Base-by-base conservation (phyloP, 352 stramenopile species). In the Globisporangium viniferum region DNA sequence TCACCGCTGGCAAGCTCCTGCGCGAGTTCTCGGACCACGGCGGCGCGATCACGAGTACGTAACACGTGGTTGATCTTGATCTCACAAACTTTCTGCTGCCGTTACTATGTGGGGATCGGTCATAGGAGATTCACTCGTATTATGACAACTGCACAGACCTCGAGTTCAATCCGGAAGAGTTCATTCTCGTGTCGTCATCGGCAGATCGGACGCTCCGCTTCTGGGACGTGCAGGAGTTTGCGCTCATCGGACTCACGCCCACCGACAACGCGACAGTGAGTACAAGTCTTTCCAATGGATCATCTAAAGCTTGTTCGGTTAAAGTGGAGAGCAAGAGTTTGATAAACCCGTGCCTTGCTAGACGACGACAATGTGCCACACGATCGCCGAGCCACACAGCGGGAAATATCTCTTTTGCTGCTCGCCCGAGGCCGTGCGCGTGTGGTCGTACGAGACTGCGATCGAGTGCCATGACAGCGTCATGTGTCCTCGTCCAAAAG, bases 111-210 rank as follows among this genome's bases (percentile, higher is more conserved):
- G 36, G 3, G 2, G 1, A 53, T 39, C 2, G 12, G 31, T 48
- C 6, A 24, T 22, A 4, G 15, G 12, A 27, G 20, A 20, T 6
- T 29, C n/a, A 36, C 27, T 18, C 31, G 24, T n/a, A 24, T 61
- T 12, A 15, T 14, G 36, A 15, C 5, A 6, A 15, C 15, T n/a
- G 18, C 15, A 14, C 53, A 71, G 78, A 67, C 36, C 78, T 95
- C 3, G 86, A 93, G 67, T 95, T 94, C 62, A 95, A 94, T 44
- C 88, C 88, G 0, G 85, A 94, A 53, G 88, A 95, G 63, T 94
- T 93, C 59, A 94, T 94, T 36, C 71, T 95, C 35, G 86, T 93
- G 61, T 94, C 88, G 3, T 78, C 88, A 24, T 84, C 85, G 22
- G 73, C 79, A 14, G 88, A 95, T 62, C 86, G 84, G 67, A 94